Conservation (phyloP, 768 basidiomycete genomes). For the Sistotremastrum suecicum region DNA sequence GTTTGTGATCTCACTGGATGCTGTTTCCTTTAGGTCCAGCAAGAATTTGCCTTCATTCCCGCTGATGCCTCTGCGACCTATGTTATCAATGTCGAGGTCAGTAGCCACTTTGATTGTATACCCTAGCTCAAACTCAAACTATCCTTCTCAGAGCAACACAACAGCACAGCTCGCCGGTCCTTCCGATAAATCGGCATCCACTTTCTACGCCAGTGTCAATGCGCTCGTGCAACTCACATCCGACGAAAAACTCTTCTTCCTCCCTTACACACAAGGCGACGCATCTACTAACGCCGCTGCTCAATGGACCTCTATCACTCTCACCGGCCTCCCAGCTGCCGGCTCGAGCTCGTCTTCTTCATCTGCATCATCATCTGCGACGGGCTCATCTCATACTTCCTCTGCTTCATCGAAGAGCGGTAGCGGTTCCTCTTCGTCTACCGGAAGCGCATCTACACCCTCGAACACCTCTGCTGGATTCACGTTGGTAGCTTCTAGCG, state of each 20-base stretch:
- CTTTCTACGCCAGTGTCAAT: slow-evolving; percentile 47
- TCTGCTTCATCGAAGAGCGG: too few relatives aligned
- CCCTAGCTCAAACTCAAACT: background rate
- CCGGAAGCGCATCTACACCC: too few relatives aligned
- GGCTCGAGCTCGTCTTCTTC: slow-evolving; percentile 5
- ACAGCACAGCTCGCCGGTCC: slow-evolving; percentile 51
- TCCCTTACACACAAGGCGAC: slow-evolving; percentile 40
- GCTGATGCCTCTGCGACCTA: slow-evolving; percentile 61
- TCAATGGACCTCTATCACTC: slow-evolving; percentile 33
- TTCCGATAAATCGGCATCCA: slow-evolving; percentile 42
- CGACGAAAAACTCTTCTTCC: slow-evolving; percentile 42
- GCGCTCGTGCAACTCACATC: slow-evolving; percentile 58
- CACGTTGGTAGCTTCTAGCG: too few relatives aligned
- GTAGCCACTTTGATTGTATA: background rate
- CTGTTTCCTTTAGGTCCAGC: slow-evolving; percentile 33
- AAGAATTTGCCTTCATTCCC: slow-evolving; percentile 68
- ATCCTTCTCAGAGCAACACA: slow-evolving; percentile 35
- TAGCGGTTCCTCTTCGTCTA: too few relatives aligned
- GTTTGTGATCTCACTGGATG: background rate
- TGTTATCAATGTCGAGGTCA: slow-evolving; percentile 55
- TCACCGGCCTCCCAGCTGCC: slow-evolving; percentile 31
- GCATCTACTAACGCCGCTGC: slow-evolving; percentile 28
- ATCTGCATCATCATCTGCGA: too few relatives aligned
- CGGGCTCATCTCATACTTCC: too few relatives aligned
- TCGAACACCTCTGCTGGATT: too few relatives aligned